A percentile compares a stretch with the other conserved stretches of the same genome.
phyloP scores from a whole-genome alignment of 495 filamentous ascomycete species.

The Penicillium alfredii region DNA sequence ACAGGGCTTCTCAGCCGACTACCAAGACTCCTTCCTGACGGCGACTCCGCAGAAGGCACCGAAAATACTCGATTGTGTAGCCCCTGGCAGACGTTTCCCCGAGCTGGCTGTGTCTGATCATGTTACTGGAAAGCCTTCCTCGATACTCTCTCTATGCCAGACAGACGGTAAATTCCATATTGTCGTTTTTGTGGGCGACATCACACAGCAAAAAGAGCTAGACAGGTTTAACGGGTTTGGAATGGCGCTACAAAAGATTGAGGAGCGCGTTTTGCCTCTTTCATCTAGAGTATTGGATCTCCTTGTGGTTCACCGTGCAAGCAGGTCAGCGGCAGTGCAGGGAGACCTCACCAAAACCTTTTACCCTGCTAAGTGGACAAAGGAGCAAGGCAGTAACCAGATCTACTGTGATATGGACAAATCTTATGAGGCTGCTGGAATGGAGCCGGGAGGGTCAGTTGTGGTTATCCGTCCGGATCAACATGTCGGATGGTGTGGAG shows the following conservation, averaged over 20 bases:
- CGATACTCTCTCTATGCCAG: too few relatives aligned
- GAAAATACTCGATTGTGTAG: too few relatives aligned
- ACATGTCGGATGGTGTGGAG: too few relatives aligned
- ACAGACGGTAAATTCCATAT: constrained; percentile 50
- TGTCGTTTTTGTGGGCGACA: constrained; percentile 54
- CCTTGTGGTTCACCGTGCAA: too few relatives aligned
- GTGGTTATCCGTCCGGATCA: constrained; percentile 53
- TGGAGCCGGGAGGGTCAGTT: constrained; percentile 51
- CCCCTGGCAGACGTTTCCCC: too few relatives aligned
- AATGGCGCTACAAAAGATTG: constrained; percentile 35
- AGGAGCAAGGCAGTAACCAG: constrained; percentile 52
- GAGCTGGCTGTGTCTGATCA: constrained; percentile 41
- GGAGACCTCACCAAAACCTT: too few relatives aligned
- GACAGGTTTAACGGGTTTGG: constrained; percentile 32
- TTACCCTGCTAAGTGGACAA: too few relatives aligned
- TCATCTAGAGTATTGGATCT: too few relatives aligned
- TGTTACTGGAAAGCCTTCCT: constrained; percentile 26
- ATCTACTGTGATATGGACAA: constrained; percentile 52
- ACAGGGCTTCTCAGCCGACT: too few relatives aligned
- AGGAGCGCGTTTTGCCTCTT: constrained; percentile 40
- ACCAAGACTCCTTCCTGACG: too few relatives aligned
- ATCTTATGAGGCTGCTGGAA: constrained; percentile 51
- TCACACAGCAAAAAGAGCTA: constrained; percentile 32
- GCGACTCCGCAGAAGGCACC: too few relatives aligned
- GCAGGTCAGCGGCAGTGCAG: too few relatives aligned